These are phyloP conservation scores for Aspergillus unguis DNA, from an alignment of 2,329 filamentous ascomycete species.

Conservation along the genomic window DNA sequence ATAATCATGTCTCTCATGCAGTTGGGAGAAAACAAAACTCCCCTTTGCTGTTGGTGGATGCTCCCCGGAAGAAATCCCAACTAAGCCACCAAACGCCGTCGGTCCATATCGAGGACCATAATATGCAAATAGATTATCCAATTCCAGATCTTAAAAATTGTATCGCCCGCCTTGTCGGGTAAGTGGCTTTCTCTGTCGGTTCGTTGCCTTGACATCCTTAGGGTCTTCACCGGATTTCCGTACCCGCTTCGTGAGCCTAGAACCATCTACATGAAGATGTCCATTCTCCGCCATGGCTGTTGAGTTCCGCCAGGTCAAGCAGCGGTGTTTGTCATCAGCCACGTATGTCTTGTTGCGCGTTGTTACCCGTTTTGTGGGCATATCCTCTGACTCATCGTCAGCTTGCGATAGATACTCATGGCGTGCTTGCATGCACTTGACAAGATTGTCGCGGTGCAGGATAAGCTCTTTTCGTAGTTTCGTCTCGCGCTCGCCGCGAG, in stretches of 20 bases:
- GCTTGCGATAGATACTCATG: constrained; percentile 64
- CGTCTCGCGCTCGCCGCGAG: constrained; percentile 78
- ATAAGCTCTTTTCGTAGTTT: constrained; percentile 85
- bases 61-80: constrained; percentile 7
- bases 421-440: constrained; percentile 75
- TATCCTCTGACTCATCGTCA: constrained; percentile 48
- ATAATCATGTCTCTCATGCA: constrained; percentile 23
- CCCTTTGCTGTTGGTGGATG: constrained; percentile 8
- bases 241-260: constrained; percentile 49
- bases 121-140: constrained; percentile 8
- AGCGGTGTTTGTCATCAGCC: constrained; percentile 56
- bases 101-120: constrained; percentile 2
- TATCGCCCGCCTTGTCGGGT: constrained; percentile 52
- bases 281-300: constrained; percentile 58
- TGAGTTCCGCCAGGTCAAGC: constrained; percentile 64
- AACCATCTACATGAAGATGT: constrained; percentile 59
- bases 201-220: constrained; percentile 41
- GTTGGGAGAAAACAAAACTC: constrained; percentile 13
- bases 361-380: constrained; percentile 53
- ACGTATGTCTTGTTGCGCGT: constrained; percentile 62
- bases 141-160: constrained; percentile 34
- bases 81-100: constrained; percentile 9
- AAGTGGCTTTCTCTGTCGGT: constrained; percentile 49
- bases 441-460: constrained; percentile 71
- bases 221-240: constrained; percentile 44